A percentile compares a stretch with the other conserved stretches of the same genome.
phyloP scores from a whole-genome alignment of 306 rosid species.

The Lupinus albus region DNA sequence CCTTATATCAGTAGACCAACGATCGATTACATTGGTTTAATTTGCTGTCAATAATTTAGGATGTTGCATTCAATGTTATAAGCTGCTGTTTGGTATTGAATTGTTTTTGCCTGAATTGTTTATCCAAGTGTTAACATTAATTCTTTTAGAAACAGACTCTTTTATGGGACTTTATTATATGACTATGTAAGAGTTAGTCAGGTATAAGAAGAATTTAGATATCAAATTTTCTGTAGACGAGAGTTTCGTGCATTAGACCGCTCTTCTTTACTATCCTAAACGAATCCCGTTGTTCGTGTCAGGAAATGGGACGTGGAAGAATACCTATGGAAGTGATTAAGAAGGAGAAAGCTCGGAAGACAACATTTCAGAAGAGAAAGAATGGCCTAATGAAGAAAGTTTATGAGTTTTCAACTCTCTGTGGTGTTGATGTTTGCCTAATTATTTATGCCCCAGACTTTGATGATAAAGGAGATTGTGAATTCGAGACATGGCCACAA shows the following conservation, averaged over 20 bases:
- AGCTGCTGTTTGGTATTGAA: too few relatives aligned
- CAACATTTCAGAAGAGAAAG: conserved; percentile 40
- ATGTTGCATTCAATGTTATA: background rate
- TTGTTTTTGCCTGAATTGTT: too few relatives aligned
- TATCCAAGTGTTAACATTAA: background rate
- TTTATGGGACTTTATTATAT: too few relatives aligned
- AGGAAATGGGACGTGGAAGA: conserved; percentile 47
- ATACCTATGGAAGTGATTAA: conserved; percentile 36
- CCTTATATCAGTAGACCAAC: too few relatives aligned
- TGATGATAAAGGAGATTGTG: background rate
- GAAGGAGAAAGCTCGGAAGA: conserved; percentile 37
- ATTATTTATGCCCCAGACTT: conserved; percentile 35
- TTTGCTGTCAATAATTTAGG: background rate
- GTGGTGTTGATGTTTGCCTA: conserved; percentile 38
- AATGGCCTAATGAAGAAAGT: conserved; percentile 38
- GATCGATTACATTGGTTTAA: background rate
- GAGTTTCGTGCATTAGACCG: too few relatives aligned
- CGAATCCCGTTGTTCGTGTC: background rate
- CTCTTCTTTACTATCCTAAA: background rate
- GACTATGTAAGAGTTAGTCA: background rate
- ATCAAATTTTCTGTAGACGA: background rate
- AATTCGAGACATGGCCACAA: conserved; percentile 40
- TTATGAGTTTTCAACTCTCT: conserved; percentile 35
- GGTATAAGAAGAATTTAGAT: too few relatives aligned
- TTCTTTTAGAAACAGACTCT: background rate